Base-by-base conservation (phyloP, 106 monocot species). In the Vanilla planifolia region DNA sequence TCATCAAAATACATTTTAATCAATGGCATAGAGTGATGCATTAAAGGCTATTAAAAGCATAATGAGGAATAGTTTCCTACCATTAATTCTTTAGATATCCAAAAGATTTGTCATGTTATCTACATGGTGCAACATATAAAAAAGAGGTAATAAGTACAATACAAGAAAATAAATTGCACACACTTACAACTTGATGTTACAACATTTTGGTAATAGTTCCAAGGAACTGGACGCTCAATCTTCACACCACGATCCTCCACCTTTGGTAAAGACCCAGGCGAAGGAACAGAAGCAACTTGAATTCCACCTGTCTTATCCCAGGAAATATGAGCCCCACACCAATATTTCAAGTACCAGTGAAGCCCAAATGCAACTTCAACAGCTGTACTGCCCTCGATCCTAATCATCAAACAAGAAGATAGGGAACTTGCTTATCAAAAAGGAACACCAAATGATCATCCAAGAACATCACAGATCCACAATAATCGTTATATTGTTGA, bases 131-230 rank as follows among this genome's bases (percentile, higher is more conserved):
- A 50, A 25, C 13, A 26, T 4, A 32, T 5, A 55, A 55, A n/a
- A n/a, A n/a, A n/a, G n/a, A 55, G 16, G 16, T 32, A 57, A 36
- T 11, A 0, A 33, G 33, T 8, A 2, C 8, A 28, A 57, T 1
- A 2, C 17, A 9, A 51, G 13, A 15, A 46, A 43, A 35, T 3
- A 34, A 67, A 46, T 15, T 60, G 17, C 14, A 33, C 59, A 51
- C 10, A 80, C 96, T 79, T 73, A 96, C 96, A 96, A 60, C 91
- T 96, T 6, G 96, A 91, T 39, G 96, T 96, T 29, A 96, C 96
- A 43, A 91, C 96, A 88, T 96, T 96, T 63, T 96, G 96, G 67
- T 96, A 91, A 66, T 96, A 96, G 77, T 64, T 91, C 96, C 86
- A 96, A 25, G 79, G 86, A 71, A 96, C 77, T 50, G 96, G 87